These are phyloP conservation scores for Boletus vermiculosoides DNA, from an alignment of 768 basidiomycete species.

Conservation along the genomic window DNA sequence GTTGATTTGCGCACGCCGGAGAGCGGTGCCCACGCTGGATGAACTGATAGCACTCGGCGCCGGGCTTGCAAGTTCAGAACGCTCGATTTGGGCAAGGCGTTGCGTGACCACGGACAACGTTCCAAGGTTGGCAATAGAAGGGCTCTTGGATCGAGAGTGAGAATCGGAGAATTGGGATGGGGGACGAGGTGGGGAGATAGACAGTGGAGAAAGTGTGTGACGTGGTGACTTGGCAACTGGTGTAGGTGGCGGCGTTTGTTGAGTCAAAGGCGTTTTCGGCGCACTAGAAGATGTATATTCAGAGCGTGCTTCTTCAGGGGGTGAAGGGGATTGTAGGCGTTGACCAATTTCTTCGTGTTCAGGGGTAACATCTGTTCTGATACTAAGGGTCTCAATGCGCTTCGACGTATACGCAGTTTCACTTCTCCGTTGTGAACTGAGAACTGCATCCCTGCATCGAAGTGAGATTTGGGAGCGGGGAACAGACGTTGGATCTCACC, in stretches of 20 bases:
- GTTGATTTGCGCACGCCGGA: conserved; percentile 24
- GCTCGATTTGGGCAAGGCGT: conserved; percentile 61
- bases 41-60: conserved; percentile 19
- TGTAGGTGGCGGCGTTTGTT: conserved; percentile 19
- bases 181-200: conserved; percentile 23
- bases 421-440: conserved; percentile 38
- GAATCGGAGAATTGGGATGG: conserved; percentile 29
- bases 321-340: conserved; percentile 7
- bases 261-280: conserved; percentile 8
- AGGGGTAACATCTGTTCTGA: conserved; percentile 17
- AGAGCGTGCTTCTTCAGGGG: conserved; percentile 21
- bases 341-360: background rate
- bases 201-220: conserved; percentile 16
- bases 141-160: conserved; percentile 40
- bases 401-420: background rate
- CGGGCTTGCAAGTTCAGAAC: conserved; percentile 21
- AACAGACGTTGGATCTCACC: conserved; percentile 41
- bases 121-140: conserved; percentile 62
- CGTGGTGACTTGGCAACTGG: conserved; percentile 30
- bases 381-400: conserved; percentile 3
- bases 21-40: conserved; percentile 24
- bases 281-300: conserved; percentile 30
- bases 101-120: conserved; percentile 64
- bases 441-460: conserved; percentile 53
- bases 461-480: background rate